Conservation (phyloP, 1,284 basidiomycete genomes). For the Sanguinoderma infundibulare region DNA sequence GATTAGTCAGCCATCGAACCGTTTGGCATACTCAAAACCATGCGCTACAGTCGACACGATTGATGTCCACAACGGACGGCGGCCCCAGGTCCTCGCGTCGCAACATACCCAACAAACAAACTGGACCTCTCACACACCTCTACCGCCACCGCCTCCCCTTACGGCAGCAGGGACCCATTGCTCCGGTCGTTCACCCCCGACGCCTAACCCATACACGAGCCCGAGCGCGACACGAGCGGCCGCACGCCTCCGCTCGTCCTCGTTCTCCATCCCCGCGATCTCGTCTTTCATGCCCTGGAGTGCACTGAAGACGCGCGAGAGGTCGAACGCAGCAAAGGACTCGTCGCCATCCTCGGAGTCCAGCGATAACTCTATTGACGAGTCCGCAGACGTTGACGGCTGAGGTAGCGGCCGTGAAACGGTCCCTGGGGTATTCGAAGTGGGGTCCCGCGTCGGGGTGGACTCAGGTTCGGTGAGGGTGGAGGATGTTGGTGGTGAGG, state of each 20-base stretch:
- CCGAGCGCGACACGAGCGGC: slow-evolving; percentile 77
- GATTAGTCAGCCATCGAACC: background rate
- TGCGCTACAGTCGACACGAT: too few species aligned
- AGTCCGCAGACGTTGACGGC: slow-evolving; percentile 4
- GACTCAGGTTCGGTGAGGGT: background rate
- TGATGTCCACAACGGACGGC: too few species aligned
- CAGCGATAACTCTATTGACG: slow-evolving; percentile 19
- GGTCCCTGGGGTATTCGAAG: background rate
- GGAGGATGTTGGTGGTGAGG: slow-evolving; percentile 8
- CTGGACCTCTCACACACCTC: background rate
- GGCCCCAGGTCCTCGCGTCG: too few species aligned
- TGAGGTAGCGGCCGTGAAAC: background rate
- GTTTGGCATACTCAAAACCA: background rate
- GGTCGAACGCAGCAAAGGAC: slow-evolving; percentile 54
- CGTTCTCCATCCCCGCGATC: slow-evolving; percentile 68
- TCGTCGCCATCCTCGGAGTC: slow-evolving; percentile 34
- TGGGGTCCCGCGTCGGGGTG: background rate
- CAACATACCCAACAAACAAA: too few species aligned
- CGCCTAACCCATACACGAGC: slow-evolving; percentile 69
- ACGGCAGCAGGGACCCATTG: background rate
- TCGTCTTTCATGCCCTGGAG: slow-evolving; percentile 75
- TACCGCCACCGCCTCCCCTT: background rate
- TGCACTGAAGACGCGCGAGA: slow-evolving; percentile 62
- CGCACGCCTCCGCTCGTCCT: slow-evolving; percentile 63
- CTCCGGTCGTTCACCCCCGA: slow-evolving; percentile 20